Evolutionary conservation across 2,329 filamentous ascomycete species (phyloP), one percentile per base, ranked within the genome.

Genomic region (Simplicillium aogashimaense): DNA sequence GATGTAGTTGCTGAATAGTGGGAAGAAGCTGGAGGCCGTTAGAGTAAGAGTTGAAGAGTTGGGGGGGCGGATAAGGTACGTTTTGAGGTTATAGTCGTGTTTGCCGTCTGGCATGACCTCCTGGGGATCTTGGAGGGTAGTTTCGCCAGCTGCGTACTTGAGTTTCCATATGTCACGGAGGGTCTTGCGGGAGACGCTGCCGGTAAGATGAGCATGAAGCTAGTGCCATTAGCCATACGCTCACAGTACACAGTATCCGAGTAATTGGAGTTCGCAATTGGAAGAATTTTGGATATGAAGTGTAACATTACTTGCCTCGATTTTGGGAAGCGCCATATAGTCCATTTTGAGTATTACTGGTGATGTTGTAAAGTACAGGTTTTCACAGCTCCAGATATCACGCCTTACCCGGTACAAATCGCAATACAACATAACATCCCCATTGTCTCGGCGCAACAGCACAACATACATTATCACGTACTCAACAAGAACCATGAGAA

Each of bases 181-280:
- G 45, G 76, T 81, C 51, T 76, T 64, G 28, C 81, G 76, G 53
- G 76, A 82, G 56, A 92, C 86, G 57, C 82, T 87, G 39, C 86
- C 85, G 32, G 78, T 85, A 35, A 92, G 70, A 59, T 92, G 85
- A 45, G 86, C 85, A 52, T 92, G 86, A 39, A 90, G 73, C 81
- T 88, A 36, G 36, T 10, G 29, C 20, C 16, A 36, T 35, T 37
- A 44, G 32, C 10, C n/a, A n/a, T n/a, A n/a, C n/a, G n/a, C n/a
- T n/a, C n/a, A n/a, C n/a, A n/a, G n/a, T n/a, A n/a, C n/a, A n/a
- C n/a, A n/a, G n/a, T n/a, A n/a, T n/a, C n/a, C n/a, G n/a, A n/a
- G n/a, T n/a, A n/a, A n/a, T n/a, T n/a, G n/a, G n/a, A n/a, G n/a
- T n/a, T n/a, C n/a, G n/a, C n/a, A n/a, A n/a, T n/a, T n/a, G n/a